Evolutionary conservation across 805 yeast genomes (phyloP), one percentile per base, ranked within the genome.

Genomic region (Yamadazyma philogaea): DNA sequence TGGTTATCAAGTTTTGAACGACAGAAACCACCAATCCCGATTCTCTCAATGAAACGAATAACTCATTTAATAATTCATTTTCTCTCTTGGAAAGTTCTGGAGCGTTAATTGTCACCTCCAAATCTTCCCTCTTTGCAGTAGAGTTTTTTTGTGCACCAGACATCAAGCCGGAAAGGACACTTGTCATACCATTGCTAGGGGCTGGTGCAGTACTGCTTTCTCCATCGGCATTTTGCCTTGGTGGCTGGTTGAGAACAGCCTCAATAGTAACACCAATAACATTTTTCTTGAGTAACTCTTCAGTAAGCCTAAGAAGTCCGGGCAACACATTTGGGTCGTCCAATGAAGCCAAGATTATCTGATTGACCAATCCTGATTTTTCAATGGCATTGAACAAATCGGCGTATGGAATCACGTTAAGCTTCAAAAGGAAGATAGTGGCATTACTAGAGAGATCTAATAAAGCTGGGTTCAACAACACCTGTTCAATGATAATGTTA

Each of bases 1-100:
- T 51, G 24, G 61, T 59, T 32, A 60, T 42, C 30, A 60, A 49
- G 46, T 54, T 51, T 40, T 55, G 55, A 30, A 52, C 47, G 10
- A 60, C 53, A 11, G 62, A 50, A 24, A 46, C 46, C 14, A 53
- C 58, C 30, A 60, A 47, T 4, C 63, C 64, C 7, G 63, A 59
- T 30, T 57, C 61, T 30, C 34, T 37, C 26, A 37, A 46, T 6
- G 63, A 44, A 15, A 45, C 35, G 37, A 57, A 48, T 18, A 57
- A 41, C 11, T 49, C 54, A 40, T 55, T 48, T 18, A 53, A 37
- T 18, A 37, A 30, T 30, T 37, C 51, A 16, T 43, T 43, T 30
- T 57, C 64, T 46, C 62, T 47, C 40, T 56, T 56, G 21, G 26
- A 11, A 26, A 52, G 26, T n/a, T 24, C 15, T 2, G 26, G n/a